Base-by-base conservation (phyloP, 192 early-diverging fungal species). In the Jimgerdemannia flammicorona region DNA sequence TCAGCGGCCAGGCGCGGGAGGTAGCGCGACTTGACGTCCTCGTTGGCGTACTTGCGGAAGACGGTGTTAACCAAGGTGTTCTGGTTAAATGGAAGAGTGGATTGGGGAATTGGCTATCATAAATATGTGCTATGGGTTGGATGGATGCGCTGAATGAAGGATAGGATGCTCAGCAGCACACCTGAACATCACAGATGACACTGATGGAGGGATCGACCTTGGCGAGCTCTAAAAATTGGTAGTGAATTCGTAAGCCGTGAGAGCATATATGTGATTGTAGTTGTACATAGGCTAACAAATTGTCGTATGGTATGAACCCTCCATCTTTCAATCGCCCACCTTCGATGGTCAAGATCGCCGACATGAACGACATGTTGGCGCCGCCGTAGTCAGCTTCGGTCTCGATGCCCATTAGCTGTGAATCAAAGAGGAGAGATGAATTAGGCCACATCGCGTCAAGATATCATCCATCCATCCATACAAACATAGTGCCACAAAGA, bases 41-140 rank as follows among this genome's bases (percentile, higher is more conserved):
- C 82, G 59, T 82, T 90, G 20, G 79, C 97, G 84, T 95, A 95
- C 69, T 94, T 92, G 76, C 90, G 87, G 84, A 99, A 90, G 70
- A 97, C 77, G 49, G 97, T 99, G 87, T 95, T 93, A 74, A 98
- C 96, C 29, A 99, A 87, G 3, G 97, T 99, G 85, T 99, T 99
- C 86, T 99, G 80, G 43, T 44, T 9, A 65, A 73, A 42, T 39
- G 49, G 17, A 9, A 71, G 49, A 14, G 14, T 59, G 49, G 49
- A 59, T 6, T 6, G 49, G 49, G 64, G 66, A 3, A 70, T 54
- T 42, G 59, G 39, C 41, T 3, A 4, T n/a, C 44, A 39, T 40
- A 70, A 11, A 63, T 18, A 14, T 74, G 8, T 43, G 3, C 3
- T 29, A 66, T 66, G 64, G 18, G 14, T 54, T 59, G 67, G 29